phyloP scores from a whole-genome alignment of 2,329 filamentous ascomycete genomes.

The Fusarium coicis region DNA sequence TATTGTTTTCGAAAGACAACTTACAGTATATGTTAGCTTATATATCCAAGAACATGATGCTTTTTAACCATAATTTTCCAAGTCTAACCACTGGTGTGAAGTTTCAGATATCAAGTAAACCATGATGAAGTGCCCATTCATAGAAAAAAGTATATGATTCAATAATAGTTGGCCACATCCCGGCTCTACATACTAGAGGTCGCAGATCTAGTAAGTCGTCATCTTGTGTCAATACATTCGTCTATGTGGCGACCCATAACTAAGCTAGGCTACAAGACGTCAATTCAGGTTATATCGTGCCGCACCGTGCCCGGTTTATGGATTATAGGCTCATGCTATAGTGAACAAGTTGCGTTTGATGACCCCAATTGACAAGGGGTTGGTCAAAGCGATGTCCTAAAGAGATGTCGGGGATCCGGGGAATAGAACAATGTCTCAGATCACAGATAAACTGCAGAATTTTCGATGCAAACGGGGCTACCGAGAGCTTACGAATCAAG shows the following conservation, averaged over 20 bases:
- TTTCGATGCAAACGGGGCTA: slow-evolving; percentile 10
- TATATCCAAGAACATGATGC: not conserved
- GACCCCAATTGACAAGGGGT: not conserved
- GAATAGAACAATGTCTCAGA: slow-evolving; percentile 14
- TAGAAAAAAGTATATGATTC: not conserved
- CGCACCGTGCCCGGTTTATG: not conserved
- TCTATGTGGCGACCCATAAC: not conserved
- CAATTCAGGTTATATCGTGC: not conserved
- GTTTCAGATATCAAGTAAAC: not conserved
- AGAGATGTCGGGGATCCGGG: not conserved
- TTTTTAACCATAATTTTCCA: not conserved
- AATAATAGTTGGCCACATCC: not conserved
- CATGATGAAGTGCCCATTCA: too few relatives aligned
- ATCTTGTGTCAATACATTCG: not conserved
- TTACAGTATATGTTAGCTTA: not conserved
- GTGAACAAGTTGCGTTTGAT: not conserved
- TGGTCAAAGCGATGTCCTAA: not conserved
- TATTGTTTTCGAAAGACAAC: not conserved
- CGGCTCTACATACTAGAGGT: not conserved
- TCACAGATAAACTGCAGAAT: slow-evolving; percentile 10
- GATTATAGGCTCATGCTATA: not conserved
- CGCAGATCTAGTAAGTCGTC: not conserved
- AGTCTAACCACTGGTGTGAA: not conserved
- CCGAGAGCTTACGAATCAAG: not conserved
- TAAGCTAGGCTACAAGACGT: not conserved